These are phyloP conservation scores for Kodamaea suecica DNA, from an alignment of 1,139 yeast genomes.

Conservation along the genomic window DNA sequence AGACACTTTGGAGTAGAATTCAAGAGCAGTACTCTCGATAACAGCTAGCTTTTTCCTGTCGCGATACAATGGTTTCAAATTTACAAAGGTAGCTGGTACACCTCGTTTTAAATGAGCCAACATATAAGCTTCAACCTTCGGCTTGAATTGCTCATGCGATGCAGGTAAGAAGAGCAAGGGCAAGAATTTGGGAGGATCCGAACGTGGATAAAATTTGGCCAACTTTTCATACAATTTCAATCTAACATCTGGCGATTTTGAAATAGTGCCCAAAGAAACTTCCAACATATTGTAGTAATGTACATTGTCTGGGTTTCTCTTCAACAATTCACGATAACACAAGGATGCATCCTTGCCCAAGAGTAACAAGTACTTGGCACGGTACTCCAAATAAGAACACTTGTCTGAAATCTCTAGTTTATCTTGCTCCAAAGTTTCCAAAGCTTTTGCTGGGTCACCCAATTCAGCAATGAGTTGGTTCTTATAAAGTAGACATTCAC, in stretches of 20 bases:
- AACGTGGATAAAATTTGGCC: constrained; percentile 69
- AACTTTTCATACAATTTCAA: constrained; percentile 61
- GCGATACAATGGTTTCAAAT: constrained; percentile 75
- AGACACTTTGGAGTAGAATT: constrained; percentile 37
- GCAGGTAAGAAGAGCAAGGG: constrained; percentile 76
- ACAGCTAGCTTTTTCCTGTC: constrained; percentile 44
- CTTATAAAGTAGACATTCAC: constrained; percentile 76
- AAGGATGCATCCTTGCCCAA: constrained; percentile 63
- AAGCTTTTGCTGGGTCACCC: constrained; percentile 64
- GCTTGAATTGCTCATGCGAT: constrained; percentile 41
- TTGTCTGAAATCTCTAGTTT: constrained; percentile 59
- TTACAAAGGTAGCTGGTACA: constrained; percentile 87
- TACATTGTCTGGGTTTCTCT: constrained; percentile 82
- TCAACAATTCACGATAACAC: constrained; percentile 65
- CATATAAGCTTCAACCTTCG: constrained; percentile 51
- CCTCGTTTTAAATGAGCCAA: constrained; percentile 66
- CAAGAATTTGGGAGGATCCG: constrained; percentile 75
- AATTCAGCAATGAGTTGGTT: constrained; percentile 60
- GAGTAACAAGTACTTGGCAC: constrained; percentile 55
- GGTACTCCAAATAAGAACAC: constrained; percentile 59
- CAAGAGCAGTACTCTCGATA: constrained; percentile 53
- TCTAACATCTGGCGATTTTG: constrained; percentile 37
- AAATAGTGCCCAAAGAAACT: constrained; percentile 49
- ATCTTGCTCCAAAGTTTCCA: constrained; percentile 56
- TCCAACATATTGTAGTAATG: constrained; percentile 68